Percentiles rank a stretch among this genome's conserved stretches.
phyloP scores from a whole-genome alignment of 208 protist genomes.

The Porcisia deanei region DNA sequence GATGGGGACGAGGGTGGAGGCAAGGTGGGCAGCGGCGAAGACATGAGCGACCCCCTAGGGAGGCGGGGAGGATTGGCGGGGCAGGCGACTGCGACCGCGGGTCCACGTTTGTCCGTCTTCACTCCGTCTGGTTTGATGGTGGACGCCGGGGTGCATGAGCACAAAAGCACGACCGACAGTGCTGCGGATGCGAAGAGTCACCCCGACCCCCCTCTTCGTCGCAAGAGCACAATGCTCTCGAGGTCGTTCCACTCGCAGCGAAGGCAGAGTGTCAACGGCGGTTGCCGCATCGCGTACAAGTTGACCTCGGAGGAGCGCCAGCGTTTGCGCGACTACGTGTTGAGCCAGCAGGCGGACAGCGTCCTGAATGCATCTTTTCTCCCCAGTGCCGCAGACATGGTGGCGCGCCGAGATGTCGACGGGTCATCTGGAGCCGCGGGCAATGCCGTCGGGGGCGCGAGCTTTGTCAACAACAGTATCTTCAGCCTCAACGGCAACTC shows the following conservation, averaged over 20 bases:
- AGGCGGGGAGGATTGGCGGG: not conserved
- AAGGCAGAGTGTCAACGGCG: not conserved
- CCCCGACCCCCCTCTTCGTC: not conserved
- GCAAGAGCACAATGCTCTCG: not conserved
- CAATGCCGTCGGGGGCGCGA: not conserved
- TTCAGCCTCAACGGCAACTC: constrained; percentile 18
- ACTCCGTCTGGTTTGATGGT: constrained; percentile 8
- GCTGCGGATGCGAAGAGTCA: not conserved
- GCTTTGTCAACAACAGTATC: constrained; percentile 25
- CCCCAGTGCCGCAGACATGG: constrained; percentile 1
- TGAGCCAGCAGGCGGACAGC: constrained; percentile 9
- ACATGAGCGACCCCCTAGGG: not conserved
- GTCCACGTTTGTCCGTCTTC: not conserved
- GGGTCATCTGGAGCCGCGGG: not conserved
- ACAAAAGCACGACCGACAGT: not conserved
- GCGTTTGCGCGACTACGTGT: constrained; percentile 25
- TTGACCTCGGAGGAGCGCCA: constrained; percentile 30
- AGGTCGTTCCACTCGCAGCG: not conserved
- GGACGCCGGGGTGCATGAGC: constrained; percentile 1
- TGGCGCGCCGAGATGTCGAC: not conserved
- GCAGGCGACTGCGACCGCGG: constrained; percentile 3
- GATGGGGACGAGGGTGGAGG: constrained; percentile 6
- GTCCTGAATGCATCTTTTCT: constrained; percentile 9
- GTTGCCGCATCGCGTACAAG: constrained; percentile 26
- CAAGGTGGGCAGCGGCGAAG: not conserved